Evolutionary conservation across 345 rosid species (phyloP).

Genomic region (Lepidium sativum): DNA sequence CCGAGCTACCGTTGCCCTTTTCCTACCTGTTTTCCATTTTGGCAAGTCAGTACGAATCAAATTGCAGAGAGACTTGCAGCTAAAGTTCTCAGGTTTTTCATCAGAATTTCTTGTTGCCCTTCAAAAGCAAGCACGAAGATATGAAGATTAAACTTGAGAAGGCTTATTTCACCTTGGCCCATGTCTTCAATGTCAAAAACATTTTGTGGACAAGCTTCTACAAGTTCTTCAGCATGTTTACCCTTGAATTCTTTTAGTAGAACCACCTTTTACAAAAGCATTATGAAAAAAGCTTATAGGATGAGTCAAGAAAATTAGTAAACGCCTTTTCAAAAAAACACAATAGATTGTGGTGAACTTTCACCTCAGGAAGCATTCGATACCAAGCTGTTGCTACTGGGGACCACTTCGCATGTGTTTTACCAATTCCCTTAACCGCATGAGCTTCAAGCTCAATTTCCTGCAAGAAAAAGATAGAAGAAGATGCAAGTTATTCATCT

Average conservation of each 20-base stretch:
- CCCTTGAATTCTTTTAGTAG: conserved; percentile 48
- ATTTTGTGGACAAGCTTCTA: conserved; percentile 48
- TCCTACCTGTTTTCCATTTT: conserved; percentile 45
- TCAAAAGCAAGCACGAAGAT: not conserved
- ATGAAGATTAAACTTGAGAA: not conserved
- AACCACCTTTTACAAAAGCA: conserved; percentile 35
- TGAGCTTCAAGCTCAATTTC: conserved; percentile 96
- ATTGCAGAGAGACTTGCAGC: not conserved
- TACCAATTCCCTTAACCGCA: conserved; percentile 89
- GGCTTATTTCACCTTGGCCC: conserved; percentile 47
- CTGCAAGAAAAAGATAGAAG: conserved; percentile 22
- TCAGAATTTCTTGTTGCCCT: not conserved
- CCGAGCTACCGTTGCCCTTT: conserved; percentile 67
- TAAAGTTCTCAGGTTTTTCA: not conserved
- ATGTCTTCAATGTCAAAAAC: conserved; percentile 87
- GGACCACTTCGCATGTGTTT: conserved; percentile 95
- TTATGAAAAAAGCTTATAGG: not conserved
- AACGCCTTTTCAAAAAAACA: not conserved
- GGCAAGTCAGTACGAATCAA: not conserved
- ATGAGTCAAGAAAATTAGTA: not conserved
- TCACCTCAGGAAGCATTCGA: conserved; percentile 94
- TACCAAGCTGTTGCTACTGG: conserved; percentile 97
- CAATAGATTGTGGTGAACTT: conserved; percentile 4
- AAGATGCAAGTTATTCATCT: not conserved
- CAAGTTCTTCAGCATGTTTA: conserved; percentile 48